Base-by-base conservation (phyloP, 202 grass and related monocot species). In the Dendrocalamus latiflorus region DNA sequence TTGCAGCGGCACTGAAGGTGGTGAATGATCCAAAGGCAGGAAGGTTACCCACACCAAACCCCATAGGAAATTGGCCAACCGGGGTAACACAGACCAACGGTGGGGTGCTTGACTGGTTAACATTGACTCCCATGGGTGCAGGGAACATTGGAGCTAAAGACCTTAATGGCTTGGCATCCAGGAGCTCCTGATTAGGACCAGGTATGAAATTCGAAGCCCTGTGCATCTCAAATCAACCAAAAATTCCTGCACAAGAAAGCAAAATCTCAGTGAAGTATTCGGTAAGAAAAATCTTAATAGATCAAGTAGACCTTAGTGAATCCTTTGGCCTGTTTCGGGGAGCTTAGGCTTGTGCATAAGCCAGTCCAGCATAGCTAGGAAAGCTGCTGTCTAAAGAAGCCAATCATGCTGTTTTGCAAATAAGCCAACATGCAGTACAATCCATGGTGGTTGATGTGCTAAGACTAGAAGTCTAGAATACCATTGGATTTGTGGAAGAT, bases 41-140 rank as follows among this genome's bases (percentile, higher is more conserved):
- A 83, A 72, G 79, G 21, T 68, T 84, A 26, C 65, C 81, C 24
- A 30, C 49, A 77, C 79, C 91, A 82, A 85, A 84, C 26, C 83
- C 88, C 16, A 61, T 44, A 64, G 81, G 84, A 77, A 92, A 90
- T 82, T 83, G 85, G 59, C 83, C 65, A 81, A 82, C 86, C 0
- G 89, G 94, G 61, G 94, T 90, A 34, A 97, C 88, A 80, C 90
- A 83, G 75, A 94, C 81, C 58, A 94, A 67, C 0, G 94, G 92
- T 47, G 94, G 90, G 54, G 88, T 88, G 22, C 90, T 89, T 56
- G 75, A 92, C 58, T 97, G 82, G 30, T 82, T 92, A 59, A 91
- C 74, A 34, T 94, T 87, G 77, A 86, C 83, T 61, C 94, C 92
- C 79, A 97, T 83, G n/a, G 75, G 79, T 33, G 84, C 62, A 57